Percentiles rank a stretch among this genome's conserved stretches.
These are phyloP conservation scores for Fonsecaea multimorphosa DNA, from an alignment of 2,329 filamentous ascomycete genomes.

Conservation along the genomic window DNA sequence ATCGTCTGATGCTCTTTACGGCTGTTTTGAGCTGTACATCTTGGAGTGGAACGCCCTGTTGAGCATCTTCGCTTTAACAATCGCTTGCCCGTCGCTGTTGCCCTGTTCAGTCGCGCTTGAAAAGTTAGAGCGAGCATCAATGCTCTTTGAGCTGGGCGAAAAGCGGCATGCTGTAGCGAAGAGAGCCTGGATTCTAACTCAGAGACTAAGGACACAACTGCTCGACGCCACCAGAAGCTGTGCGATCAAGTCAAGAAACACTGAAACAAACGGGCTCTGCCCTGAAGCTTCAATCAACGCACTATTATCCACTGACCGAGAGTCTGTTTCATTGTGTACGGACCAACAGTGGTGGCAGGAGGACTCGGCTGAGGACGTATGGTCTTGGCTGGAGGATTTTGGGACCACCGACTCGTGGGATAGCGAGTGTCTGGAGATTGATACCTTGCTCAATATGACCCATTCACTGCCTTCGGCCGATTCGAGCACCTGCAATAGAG, in stretches of 20 bases:
- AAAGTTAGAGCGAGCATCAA: neutral
- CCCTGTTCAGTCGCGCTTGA: neutral
- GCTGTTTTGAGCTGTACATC: neutral
- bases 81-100: neutral
- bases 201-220: too few species aligned
- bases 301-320: neutral
- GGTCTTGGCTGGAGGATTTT: neutral
- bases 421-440: too few species aligned
- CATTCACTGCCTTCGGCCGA: too few species aligned
- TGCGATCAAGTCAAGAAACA: too few species aligned
- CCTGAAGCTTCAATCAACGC: neutral
- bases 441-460: too few species aligned
- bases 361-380: neutral
- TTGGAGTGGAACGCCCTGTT: neutral
- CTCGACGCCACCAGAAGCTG: neutral
- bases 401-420: neutral
- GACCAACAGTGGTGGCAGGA: neutral
- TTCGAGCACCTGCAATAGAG: too few species aligned
- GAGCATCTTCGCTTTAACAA: neutral
- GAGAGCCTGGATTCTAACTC: too few species aligned
- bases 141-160: neutral
- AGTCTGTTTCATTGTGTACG: too few species aligned
- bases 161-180: neutral
- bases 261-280: too few species aligned
- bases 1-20: neutral